Evolutionary conservation across 495 filamentous ascomycete species (phyloP).

Genomic region (Filosporella fistucella): DNA sequence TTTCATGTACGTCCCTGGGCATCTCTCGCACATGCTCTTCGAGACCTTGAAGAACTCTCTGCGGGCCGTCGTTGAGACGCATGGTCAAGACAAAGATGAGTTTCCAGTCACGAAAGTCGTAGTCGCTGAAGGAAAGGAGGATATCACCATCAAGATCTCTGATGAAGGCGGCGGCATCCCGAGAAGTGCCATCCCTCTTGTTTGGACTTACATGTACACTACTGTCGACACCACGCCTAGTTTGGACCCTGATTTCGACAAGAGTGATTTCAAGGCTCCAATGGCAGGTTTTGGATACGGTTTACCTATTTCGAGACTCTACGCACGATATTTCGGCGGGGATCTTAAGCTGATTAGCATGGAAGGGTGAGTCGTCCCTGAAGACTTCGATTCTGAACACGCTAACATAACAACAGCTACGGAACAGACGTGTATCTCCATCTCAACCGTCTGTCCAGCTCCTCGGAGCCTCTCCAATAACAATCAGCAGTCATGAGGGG

Average conservation of each 20-base stretch:
- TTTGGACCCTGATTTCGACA: conserved; percentile 95
- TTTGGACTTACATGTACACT: conserved; percentile 99
- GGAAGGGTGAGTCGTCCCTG: conserved; percentile 79
- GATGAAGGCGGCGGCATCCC: conserved; percentile 97
- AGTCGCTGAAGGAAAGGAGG: conserved; percentile 93
- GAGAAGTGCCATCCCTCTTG: conserved; percentile 83
- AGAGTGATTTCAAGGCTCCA: conserved; percentile 98
- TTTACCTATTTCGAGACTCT: conserved; percentile 85
- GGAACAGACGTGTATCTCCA: conserved; percentile 98
- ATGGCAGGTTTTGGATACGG: conserved; percentile 99
- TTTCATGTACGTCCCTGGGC: conserved; percentile 99
- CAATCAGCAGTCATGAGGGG: conserved; percentile 93
- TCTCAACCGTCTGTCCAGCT: conserved; percentile 90
- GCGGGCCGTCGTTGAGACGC: conserved; percentile 92
- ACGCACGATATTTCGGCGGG: conserved; percentile 95
- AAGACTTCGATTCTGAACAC: neutral
- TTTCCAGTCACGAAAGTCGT: conserved; percentile 97
- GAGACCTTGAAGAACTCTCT: conserved; percentile 98
- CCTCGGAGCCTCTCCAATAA: conserved; percentile 96
- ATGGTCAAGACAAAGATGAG: conserved; percentile 90
- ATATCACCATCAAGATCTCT: conserved; percentile 96
- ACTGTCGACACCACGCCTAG: conserved; percentile 94
- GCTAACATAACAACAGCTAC: conserved; percentile 54
- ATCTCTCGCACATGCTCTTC: conserved; percentile 98
- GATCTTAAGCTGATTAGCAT: conserved; percentile 98